Evolutionary conservation across 2,329 filamentous ascomycete genomes (phyloP).

Genomic region (Venturia pyrina): DNA sequence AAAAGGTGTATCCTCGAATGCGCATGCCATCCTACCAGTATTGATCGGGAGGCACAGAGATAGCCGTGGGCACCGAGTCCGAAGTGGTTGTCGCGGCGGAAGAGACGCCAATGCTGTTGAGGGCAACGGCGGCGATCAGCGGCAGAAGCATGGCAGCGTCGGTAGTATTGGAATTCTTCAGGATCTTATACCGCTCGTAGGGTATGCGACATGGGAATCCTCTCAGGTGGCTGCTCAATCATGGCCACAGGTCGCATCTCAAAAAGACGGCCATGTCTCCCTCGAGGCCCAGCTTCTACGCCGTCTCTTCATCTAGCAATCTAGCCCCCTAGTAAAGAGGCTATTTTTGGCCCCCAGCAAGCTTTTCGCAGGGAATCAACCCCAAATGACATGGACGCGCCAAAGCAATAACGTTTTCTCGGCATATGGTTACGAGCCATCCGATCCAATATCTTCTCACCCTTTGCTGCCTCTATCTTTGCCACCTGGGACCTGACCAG

Average conservation of each 20-base stretch:
- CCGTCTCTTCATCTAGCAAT: not conserved
- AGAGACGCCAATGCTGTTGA: not conserved
- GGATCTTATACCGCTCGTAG: not conserved
- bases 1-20: not conserved
- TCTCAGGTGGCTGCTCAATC: not conserved
- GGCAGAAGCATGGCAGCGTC: not conserved
- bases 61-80: not conserved
- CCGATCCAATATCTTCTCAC: no score
- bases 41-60: constrained; percentile 14
- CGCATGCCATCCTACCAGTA: constrained; percentile 13
- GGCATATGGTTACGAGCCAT: no score
- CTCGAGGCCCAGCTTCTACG: not conserved
- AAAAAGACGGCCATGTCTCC: not conserved
- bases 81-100: not conserved
- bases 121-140: not conserved
- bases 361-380: no score
- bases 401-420: no score
- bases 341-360: not conserved
- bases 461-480: no score
- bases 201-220: not conserved
- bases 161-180: not conserved
- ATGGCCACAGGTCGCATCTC: not conserved
- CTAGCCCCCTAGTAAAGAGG: not conserved
- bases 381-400: no score
- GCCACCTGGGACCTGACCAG: no score